Conservation (phyloP, 2,329 filamentous ascomycete species). For the Phialocephala sp. region DNA sequence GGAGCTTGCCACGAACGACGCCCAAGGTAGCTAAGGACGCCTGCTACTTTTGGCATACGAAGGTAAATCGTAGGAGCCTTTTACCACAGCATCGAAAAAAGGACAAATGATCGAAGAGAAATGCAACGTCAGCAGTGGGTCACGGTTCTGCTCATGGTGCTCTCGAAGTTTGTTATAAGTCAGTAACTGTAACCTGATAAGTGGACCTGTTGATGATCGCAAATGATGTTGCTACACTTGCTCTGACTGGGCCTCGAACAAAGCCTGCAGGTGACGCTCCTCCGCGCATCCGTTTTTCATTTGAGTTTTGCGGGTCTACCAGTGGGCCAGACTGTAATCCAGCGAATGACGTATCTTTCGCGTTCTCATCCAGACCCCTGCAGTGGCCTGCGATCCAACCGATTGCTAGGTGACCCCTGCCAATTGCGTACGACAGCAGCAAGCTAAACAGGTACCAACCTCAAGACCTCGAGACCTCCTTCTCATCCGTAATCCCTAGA, state of each 20-base stretch:
- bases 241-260: conserved; percentile 1
- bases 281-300: conserved; percentile 19
- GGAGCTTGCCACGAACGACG: not conserved
- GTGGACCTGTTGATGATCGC: not conserved
- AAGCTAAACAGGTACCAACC: conserved; percentile 6
- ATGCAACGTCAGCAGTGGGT: conserved; percentile 23
- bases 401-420: not conserved
- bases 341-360: conserved; percentile 25
- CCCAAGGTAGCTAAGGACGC: not conserved
- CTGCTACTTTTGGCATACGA: conserved; percentile 8
- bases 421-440: conserved; percentile 16
- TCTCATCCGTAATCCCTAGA: conserved; percentile 1
- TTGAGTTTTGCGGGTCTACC: conserved; percentile 7
- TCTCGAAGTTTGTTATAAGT: not conserved
- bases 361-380: conserved; percentile 14
- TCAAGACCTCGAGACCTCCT: conserved; percentile 2
- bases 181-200: not conserved
- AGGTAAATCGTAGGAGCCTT: not conserved
- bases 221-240: not conserved
- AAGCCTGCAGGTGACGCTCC: not conserved
- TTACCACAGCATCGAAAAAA: not conserved
- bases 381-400: not conserved
- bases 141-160: not conserved
- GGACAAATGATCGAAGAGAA: not conserved
- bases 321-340: not conserved